phyloP scores from a whole-genome alignment of 352 stramenopile genomes.

The Elongisporangium senticosum region DNA sequence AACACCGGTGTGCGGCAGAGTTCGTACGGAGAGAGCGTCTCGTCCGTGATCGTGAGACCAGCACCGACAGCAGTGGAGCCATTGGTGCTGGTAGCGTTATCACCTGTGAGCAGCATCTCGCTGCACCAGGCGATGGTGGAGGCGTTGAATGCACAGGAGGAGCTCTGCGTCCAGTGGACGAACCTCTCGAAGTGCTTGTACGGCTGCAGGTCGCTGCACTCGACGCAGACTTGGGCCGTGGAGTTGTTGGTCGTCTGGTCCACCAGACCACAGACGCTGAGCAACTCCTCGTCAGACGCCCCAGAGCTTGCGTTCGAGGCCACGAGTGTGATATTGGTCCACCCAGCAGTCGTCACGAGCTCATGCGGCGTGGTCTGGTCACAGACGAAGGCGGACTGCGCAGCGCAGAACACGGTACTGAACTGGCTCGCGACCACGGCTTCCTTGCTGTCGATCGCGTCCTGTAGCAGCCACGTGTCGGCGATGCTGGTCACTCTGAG shows the following conservation, averaged over 20 bases:
- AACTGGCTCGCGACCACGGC: slow-evolving; percentile 7
- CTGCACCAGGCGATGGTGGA: slow-evolving; percentile 6
- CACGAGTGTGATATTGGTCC: neutral
- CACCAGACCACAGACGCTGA: neutral
- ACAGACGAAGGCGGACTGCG: slow-evolving; percentile 9
- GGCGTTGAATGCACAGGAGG: slow-evolving; percentile 5
- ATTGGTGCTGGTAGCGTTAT: neutral
- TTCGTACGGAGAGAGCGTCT: slow-evolving; percentile 3
- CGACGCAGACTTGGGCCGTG: slow-evolving; percentile 3
- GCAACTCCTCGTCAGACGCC: neutral
- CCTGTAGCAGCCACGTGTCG: neutral
- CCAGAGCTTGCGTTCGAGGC: neutral
- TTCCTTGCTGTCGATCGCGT: slow-evolving; percentile 3
- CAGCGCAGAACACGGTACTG: slow-evolving; percentile 9
- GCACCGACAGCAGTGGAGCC: neutral
- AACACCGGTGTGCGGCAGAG: slow-evolving; percentile 4
- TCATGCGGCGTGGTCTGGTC: slow-evolving; percentile 9
- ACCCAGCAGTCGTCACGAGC: slow-evolving; percentile 1
- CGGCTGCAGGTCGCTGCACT: neutral
- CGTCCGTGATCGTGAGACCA: neutral
- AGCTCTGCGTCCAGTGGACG: neutral
- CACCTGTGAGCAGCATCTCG: neutral
- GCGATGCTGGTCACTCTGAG: slow-evolving; percentile 8
- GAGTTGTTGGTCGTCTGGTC: neutral
- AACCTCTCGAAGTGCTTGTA: slow-evolving; percentile 2